These are phyloP conservation scores for Botrytis galanthina DNA, from an alignment of 2,329 filamentous ascomycete species.

Conservation along the genomic window DNA sequence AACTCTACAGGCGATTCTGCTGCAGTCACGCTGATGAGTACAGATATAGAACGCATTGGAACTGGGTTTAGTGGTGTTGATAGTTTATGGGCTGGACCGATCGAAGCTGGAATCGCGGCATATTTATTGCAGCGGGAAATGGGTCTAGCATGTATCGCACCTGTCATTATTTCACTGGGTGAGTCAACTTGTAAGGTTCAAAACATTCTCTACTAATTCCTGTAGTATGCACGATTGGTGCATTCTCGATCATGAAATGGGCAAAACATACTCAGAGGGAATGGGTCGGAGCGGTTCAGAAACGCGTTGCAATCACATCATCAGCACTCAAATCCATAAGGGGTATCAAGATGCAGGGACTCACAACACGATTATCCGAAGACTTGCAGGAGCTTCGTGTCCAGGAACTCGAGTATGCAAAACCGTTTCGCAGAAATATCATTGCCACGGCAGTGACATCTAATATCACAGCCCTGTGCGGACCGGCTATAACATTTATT, in stretches of 20 bases:
- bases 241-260: conserved; percentile 13
- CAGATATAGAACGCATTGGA: conserved; percentile 38
- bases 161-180: conserved; percentile 22
- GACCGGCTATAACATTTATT: background rate
- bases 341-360: conserved; percentile 32
- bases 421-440: conserved; percentile 17
- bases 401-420: conserved; percentile 21
- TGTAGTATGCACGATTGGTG: background rate
- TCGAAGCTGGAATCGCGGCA: conserved; percentile 41
- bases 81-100: conserved; percentile 42
- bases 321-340: conserved; percentile 33
- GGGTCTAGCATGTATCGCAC: conserved; percentile 20
- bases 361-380: conserved; percentile 26
- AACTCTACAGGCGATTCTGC: conserved; percentile 28
- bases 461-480: conserved; percentile 2
- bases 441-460: conserved; percentile 8
- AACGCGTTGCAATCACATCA: conserved; percentile 32
- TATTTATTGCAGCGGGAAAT: conserved; percentile 41
- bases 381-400: conserved; percentile 34
- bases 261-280: conserved; percentile 9
- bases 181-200: background rate
- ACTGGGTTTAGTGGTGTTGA: conserved; percentile 34
- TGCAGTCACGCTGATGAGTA: conserved; percentile 45
- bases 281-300: conserved; percentile 35
- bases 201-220: background rate